These are phyloP conservation scores for Trichoderma semiorbis DNA, from an alignment of 2,329 filamentous ascomycete genomes.

Conservation along the genomic window DNA sequence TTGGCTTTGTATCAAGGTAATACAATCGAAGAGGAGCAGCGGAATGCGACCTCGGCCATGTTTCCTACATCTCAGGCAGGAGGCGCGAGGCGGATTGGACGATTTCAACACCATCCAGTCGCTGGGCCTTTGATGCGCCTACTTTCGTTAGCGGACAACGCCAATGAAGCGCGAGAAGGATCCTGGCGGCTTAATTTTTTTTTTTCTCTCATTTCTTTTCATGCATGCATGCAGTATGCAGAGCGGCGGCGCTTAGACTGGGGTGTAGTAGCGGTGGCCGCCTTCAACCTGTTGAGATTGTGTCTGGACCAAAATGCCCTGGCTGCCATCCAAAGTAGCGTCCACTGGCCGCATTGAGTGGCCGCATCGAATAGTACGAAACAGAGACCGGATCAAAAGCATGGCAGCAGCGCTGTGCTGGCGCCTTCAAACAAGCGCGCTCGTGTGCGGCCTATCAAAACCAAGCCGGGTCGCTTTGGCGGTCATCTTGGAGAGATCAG, in stretches of 20 bases:
- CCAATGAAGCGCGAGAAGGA: constrained; percentile 11
- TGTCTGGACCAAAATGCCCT: background rate
- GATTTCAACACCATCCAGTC: background rate
- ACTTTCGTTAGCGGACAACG: background rate
- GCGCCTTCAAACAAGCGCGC: constrained; percentile 17
- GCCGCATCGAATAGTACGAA: constrained; percentile 1
- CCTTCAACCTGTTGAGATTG: background rate
- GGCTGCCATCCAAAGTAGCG: background rate
- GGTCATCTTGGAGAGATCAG: background rate
- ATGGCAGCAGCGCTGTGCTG: background rate
- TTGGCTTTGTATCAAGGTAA: background rate
- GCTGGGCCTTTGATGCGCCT: background rate
- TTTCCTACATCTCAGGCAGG: background rate
- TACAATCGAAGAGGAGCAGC: background rate
- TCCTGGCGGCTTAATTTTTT: background rate
- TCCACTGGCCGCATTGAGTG: background rate
- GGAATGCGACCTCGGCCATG: background rate
- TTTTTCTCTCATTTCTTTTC: background rate
- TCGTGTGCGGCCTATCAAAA: constrained; percentile 1
- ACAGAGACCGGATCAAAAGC: background rate
- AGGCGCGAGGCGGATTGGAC: background rate
- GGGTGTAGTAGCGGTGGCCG: constrained; percentile 7
- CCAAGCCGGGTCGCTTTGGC: background rate
- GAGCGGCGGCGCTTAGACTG: constrained; percentile 17
- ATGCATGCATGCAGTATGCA: constrained; percentile 4